Evolutionary conservation across 495 filamentous ascomycete genomes (phyloP).

Genomic region (Aspergillus homomorphus): DNA sequence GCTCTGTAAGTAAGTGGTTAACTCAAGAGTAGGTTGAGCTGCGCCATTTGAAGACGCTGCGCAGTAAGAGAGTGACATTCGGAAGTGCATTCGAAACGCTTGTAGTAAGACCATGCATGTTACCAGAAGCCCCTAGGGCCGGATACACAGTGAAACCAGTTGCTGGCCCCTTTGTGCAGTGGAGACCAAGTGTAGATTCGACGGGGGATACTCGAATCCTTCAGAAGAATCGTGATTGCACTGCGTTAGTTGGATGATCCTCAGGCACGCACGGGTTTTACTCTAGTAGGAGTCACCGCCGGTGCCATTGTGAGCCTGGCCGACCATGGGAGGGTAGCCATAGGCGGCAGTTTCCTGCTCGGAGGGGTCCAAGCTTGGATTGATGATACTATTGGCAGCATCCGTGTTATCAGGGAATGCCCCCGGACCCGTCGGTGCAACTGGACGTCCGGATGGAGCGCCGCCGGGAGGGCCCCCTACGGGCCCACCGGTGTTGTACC

Average conservation of each 20-base stretch:
- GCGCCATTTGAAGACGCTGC: constrained; percentile 10
- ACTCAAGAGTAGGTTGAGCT: constrained; percentile 14
- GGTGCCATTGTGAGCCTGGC: constrained; percentile 65
- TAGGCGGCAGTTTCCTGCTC: constrained; percentile 57
- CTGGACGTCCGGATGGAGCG: constrained; percentile 45
- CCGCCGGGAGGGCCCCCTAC: constrained; percentile 45
- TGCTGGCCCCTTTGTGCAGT: not conserved
- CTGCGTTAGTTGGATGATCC: not conserved
- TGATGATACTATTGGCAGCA: constrained; percentile 56
- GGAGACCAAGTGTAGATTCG: not conserved
- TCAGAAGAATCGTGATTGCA: not conserved
- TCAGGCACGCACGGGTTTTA: not conserved
- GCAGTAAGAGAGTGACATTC: constrained; percentile 10
- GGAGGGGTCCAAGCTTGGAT: constrained; percentile 57
- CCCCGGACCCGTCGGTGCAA: constrained; percentile 27
- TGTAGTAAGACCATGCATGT: not conserved
- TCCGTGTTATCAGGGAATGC: constrained; percentile 56
- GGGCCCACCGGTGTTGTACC: constrained; percentile 54
- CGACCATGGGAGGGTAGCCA: constrained; percentile 62
- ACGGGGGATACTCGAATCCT: not conserved
- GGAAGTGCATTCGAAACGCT: not conserved
- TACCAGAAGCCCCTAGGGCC: not conserved
- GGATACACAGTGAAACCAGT: constrained; percentile 1
- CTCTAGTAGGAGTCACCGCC: constrained; percentile 51
- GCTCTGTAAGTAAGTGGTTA: constrained; percentile 13